Conservation (phyloP, 2,329 filamentous ascomycete genomes). For the Talaromyces sp. region DNA sequence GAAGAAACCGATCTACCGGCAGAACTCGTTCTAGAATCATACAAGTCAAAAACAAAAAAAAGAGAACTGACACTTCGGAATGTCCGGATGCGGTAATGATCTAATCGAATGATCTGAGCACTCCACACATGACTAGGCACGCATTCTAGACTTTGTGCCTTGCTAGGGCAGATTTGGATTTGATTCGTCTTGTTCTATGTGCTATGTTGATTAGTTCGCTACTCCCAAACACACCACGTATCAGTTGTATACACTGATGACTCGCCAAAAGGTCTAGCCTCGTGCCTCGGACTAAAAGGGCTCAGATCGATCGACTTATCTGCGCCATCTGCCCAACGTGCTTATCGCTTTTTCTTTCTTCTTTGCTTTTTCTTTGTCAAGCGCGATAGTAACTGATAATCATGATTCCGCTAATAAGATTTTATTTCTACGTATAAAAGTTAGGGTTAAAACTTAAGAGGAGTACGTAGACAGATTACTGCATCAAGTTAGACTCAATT, state of each 20-base stretch:
- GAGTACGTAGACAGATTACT: neutral
- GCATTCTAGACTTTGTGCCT: neutral
- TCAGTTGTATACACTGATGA: neutral
- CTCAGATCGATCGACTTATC: neutral
- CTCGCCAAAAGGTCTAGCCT: neutral
- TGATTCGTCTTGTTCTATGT: neutral
- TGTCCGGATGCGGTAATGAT: constrained; percentile 12
- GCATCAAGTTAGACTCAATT: neutral
- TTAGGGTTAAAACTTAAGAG: neutral
- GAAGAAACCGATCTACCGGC: neutral
- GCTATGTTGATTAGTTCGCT: neutral
- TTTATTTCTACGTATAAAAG: too few species aligned
- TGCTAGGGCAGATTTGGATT: too few species aligned
- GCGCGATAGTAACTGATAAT: neutral
- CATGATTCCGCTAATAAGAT: neutral
- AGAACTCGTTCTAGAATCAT: constrained; percentile 4
- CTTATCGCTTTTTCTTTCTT: neutral
- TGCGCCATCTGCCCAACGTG: neutral
- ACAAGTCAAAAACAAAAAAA: neutral
- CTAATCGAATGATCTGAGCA: neutral
- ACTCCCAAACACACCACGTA: neutral
- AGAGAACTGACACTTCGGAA: neutral
- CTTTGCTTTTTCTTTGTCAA: neutral
- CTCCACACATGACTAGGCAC: neutral
- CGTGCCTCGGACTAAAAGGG: neutral